Base-by-base conservation (phyloP, 768 basidiomycete genomes). In the Agaricus subrufescens region DNA sequence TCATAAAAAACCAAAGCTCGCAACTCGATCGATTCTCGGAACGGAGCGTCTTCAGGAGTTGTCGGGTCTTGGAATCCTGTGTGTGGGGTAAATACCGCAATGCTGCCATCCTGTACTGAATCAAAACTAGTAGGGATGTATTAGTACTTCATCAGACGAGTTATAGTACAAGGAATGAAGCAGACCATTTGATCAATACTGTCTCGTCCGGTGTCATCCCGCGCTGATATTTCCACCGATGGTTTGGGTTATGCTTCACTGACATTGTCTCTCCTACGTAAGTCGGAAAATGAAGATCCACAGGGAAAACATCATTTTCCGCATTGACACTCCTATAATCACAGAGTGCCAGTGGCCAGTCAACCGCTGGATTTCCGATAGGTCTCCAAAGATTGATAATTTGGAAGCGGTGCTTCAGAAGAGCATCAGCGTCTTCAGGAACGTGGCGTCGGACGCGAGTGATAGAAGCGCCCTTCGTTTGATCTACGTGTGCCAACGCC, bases 1-100 rank as follows among this genome's bases (percentile, higher is more conserved):
- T 83, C 79, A 61, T 85, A 83, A 62, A 85, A 87, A n/a, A 85
- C 83, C 37, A 87, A 73, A 8, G 83, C 78, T 29, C 84, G 67
- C 25, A 87, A 60, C 67, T 87, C 85, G 48, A 86, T 85, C 0
- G 83, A 85, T 65, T 85, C 76, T 46, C 84, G 69, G 3, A 70
- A 65, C 4, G 77, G 79, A 0, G 80, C 71, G 45, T 71, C 80
- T 38, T 69, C 63, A 1, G 82, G 83, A 3, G 80, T 83, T 1
- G 70, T 69, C 1, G 79, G 76, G 57, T 86, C 84, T 30, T 71
- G 57, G 66, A 86, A 87, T 2, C 74, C 83, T n/a, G 81, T 82
- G 61, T 87, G 86, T 3, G 85, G 83, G 0, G 84, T 82, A 51
- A 85, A 76, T 12, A 72, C 62, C 0, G 84, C 81, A 14, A 81